These are phyloP conservation scores for Madurella mycetomatis DNA, from an alignment of 2,329 filamentous ascomycete species.

Conservation along the genomic window DNA sequence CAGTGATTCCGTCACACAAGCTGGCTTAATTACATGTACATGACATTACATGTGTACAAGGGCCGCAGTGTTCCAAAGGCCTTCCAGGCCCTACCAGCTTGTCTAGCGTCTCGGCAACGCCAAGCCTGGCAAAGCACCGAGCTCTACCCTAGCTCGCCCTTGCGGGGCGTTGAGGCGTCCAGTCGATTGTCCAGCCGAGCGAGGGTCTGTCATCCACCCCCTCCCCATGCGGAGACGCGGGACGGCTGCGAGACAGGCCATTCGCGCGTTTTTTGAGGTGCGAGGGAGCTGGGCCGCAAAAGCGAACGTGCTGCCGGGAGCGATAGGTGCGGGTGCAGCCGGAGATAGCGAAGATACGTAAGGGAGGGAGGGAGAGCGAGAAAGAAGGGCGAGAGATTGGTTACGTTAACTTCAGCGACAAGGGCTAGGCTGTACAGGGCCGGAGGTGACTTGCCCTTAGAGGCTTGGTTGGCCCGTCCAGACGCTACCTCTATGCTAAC, in stretches of 20 bases:
- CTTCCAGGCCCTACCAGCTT: constrained; percentile 15
- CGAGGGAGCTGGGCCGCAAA: background rate
- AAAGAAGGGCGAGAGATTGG: too few relatives aligned
- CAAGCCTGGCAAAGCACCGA: constrained; percentile 21
- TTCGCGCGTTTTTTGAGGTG: background rate
- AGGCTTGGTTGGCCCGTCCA: constrained; percentile 2
- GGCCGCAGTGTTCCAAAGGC: constrained; percentile 19
- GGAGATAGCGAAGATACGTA: too few relatives aligned
- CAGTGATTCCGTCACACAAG: constrained; percentile 16
- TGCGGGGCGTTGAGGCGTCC: constrained; percentile 18
- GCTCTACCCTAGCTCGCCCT: constrained; percentile 13
- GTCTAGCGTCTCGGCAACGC: constrained; percentile 18
- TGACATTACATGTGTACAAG: constrained; percentile 10
- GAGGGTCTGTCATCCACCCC: background rate
- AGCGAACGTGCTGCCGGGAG: background rate
- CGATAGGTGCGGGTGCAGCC: too few relatives aligned
- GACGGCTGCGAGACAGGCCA: constrained; percentile 1
- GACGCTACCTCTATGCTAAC: background rate
- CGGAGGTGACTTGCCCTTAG: background rate
- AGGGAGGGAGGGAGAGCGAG: too few relatives aligned
- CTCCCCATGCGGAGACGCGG: constrained; percentile 4
- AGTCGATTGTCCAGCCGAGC: constrained; percentile 10
- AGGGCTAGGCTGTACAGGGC: too few relatives aligned
- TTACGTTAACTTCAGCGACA: too few relatives aligned
- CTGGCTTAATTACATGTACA: too few relatives aligned